Evolutionary conservation across 108 stramenopile genomes (phyloP).

Genomic region (Pelagomonas calceolata): DNA sequence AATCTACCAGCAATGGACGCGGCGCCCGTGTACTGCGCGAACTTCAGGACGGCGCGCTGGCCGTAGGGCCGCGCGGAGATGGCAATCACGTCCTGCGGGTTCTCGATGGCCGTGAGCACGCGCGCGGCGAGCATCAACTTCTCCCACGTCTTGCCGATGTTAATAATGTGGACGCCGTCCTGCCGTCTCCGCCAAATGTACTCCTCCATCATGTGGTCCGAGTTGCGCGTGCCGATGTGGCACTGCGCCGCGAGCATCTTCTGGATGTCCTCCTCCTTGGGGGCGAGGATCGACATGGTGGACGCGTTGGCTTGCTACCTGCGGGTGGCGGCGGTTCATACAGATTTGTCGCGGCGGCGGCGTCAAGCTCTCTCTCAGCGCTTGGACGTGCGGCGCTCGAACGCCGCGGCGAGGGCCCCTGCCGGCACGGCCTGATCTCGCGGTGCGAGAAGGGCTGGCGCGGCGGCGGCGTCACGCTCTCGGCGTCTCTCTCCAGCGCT

Average conservation of each 20-base stretch:
- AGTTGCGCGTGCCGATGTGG: conserved; percentile 97
- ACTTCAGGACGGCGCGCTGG: conserved; percentile 99
- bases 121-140: conserved; percentile 98
- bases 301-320: background rate
- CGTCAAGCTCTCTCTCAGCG: too few relatives aligned
- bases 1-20: conserved; percentile 95
- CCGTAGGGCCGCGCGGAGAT: conserved; percentile 99
- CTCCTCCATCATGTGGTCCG: conserved; percentile 86
- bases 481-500: too few relatives aligned
- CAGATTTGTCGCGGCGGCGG: too few relatives aligned
- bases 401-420: too few relatives aligned
- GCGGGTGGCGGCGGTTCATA: too few relatives aligned
- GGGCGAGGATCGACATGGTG: conserved; percentile 29
- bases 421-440: too few relatives aligned
- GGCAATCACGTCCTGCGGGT: conserved; percentile 97
- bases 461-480: too few relatives aligned
- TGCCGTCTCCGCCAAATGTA: conserved; percentile 99
- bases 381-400: too few relatives aligned
- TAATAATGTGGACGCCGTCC: conserved; percentile 97
- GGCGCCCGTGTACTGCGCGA: conserved; percentile 97
- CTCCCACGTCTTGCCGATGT: conserved; percentile 99
- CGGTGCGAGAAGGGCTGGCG: too few relatives aligned
- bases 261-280: conserved; percentile 99
- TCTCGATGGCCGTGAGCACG: conserved; percentile 98
- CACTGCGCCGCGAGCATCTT: conserved; percentile 98